These are phyloP conservation scores for Trifolium subterraneum DNA, from an alignment of 306 rosid species.

Conservation along the genomic window DNA sequence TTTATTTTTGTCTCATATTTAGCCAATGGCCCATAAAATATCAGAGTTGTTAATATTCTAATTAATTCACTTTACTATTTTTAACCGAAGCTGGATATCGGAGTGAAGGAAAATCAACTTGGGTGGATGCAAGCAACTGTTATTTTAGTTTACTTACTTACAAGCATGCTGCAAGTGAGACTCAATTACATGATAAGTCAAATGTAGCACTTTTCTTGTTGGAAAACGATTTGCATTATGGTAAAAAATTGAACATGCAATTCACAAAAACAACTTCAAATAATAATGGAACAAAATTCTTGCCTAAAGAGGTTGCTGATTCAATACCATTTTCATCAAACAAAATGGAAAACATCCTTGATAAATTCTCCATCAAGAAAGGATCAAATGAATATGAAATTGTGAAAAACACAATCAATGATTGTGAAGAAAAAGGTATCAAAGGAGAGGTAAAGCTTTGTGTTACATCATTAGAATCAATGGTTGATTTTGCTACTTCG, in stretches of 20 bases:
- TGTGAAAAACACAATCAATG: constrained; percentile 52
- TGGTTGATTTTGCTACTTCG: constrained; percentile 73
- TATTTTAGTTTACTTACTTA: too few relatives aligned
- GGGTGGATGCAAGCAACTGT: not conserved
- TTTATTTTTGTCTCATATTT: too few relatives aligned
- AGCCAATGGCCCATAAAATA: too few relatives aligned
- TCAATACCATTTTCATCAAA: constrained; percentile 71
- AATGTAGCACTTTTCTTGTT: constrained; percentile 72
- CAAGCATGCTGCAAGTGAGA: not conserved
- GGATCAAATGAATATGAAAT: constrained; percentile 50
- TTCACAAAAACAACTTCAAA: constrained; percentile 53
- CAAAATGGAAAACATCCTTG: constrained; percentile 50
- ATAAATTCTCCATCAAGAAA: constrained; percentile 50
- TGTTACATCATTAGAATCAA: constrained; percentile 68
- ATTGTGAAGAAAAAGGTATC: constrained; percentile 55
- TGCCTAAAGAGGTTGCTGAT: constrained; percentile 57
- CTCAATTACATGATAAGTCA: constrained; percentile 58
- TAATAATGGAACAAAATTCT: constrained; percentile 37
- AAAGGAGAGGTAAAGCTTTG: constrained; percentile 64
- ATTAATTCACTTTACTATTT: not conserved
- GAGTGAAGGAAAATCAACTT: not conserved
- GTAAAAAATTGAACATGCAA: constrained; percentile 54
- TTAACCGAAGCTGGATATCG: too few relatives aligned
- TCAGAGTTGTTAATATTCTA: too few relatives aligned
- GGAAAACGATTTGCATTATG: constrained; percentile 62